These are phyloP conservation scores for Rhododendron griersonianum DNA, from an alignment of 148 eudicot genomes.

Conservation along the genomic window DNA sequence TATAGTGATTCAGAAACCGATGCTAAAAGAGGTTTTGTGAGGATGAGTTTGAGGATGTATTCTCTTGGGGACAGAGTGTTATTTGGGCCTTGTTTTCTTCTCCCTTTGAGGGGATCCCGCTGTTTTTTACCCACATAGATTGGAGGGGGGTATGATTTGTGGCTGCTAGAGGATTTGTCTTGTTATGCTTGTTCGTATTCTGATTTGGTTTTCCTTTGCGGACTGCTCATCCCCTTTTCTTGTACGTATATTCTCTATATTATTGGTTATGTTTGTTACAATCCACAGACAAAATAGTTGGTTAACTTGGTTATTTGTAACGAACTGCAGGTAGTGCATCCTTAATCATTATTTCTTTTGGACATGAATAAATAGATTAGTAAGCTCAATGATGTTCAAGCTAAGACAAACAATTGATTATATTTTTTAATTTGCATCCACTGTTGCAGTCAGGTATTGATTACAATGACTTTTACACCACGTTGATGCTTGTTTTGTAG, in stretches of 20 bases:
- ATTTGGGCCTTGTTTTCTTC: not conserved
- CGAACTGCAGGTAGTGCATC: not conserved
- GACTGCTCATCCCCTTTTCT: not conserved
- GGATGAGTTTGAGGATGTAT: not conserved
- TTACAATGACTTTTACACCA: not conserved
- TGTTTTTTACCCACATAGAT: not conserved
- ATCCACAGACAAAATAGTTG: not conserved
- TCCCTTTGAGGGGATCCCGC: not conserved
- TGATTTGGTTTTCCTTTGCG: not conserved
- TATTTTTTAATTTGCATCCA: not conserved
- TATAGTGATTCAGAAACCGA: not conserved
- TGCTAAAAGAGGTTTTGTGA: not conserved
- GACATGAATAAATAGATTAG: not conserved
- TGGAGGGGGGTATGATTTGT: not conserved
- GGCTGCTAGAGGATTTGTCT: not conserved
- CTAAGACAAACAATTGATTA: not conserved
- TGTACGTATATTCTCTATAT: not conserved
- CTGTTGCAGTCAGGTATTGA: not conserved
- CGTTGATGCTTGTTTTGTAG: constrained; percentile 33
- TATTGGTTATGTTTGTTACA: not conserved
- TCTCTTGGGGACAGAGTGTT: not conserved
- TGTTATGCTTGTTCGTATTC: not conserved
- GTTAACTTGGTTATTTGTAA: not conserved
- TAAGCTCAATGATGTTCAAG: not conserved
- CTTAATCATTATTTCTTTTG: not conserved